Evolutionary conservation across 495 filamentous ascomycete genomes (phyloP).

Genomic region (Daldinia caldariorum): DNA sequence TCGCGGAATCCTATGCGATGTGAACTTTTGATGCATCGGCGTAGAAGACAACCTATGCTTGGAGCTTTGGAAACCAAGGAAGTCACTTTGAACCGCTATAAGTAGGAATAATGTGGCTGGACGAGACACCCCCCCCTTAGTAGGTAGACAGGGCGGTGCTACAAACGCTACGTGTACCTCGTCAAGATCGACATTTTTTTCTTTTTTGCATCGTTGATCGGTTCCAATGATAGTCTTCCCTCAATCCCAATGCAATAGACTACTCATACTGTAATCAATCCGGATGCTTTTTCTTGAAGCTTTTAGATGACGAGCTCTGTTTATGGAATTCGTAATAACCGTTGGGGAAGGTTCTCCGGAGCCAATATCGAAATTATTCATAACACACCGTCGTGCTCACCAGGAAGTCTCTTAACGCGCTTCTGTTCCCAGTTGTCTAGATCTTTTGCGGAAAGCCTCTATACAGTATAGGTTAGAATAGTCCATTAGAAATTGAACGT

Average conservation of each 20-base stretch:
- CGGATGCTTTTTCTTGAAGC: background rate
- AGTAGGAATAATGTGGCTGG: background rate
- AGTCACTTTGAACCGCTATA: background rate
- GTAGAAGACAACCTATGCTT: background rate
- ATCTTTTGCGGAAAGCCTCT: conserved; percentile 92
- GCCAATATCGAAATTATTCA: conserved; percentile 51
- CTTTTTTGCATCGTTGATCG: background rate
- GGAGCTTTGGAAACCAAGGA: background rate
- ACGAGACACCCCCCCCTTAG: background rate
- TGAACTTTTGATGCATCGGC: background rate
- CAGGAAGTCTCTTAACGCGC: conserved; percentile 84
- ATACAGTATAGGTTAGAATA: conserved; percentile 27
- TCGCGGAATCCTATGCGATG: conserved; percentile 5
- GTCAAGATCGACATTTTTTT: background rate
- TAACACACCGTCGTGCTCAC: conserved; percentile 87
- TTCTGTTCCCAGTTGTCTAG: conserved; percentile 97
- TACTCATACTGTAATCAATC: background rate
- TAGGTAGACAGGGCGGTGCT: background rate
- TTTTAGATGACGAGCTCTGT: background rate
- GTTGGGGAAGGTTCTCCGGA: background rate
- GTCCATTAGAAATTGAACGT: background rate
- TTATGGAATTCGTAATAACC: background rate
- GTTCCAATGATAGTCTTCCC: background rate
- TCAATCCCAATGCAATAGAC: conserved; percentile 1
- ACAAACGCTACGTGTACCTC: background rate